phyloP scores from a whole-genome alignment of 768 basidiomycete species.

The Hygrophorus russula region DNA sequence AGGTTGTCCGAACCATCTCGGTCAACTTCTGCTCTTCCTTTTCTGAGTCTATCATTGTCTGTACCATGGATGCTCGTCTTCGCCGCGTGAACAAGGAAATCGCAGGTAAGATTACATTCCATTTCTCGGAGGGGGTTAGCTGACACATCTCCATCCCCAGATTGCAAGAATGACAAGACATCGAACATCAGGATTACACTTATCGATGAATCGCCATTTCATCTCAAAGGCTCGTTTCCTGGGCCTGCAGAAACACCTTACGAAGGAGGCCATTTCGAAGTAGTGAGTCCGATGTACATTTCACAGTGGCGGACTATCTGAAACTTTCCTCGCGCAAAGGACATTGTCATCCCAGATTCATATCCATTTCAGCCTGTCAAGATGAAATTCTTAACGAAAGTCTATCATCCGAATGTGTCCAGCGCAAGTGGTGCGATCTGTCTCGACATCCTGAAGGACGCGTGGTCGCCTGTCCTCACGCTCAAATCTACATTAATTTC shows the following conservation, averaged over 20 bases:
- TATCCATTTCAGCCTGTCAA: conserved; percentile 92
- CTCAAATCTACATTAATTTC: conserved; percentile 95
- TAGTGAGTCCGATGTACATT: conserved; percentile 43
- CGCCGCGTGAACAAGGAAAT: conserved; percentile 94
- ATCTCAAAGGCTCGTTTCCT: conserved; percentile 83
- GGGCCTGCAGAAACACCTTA: conserved; percentile 94
- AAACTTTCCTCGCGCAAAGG: conserved; percentile 31
- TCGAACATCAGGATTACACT: conserved; percentile 81
- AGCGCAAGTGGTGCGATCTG: conserved; percentile 94
- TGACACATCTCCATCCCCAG: conserved; percentile 25
- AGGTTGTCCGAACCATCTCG: no score
- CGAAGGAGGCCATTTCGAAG: conserved; percentile 82
- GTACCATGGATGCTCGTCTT: conserved; percentile 73
- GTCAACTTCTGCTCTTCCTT: no score
- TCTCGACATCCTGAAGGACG: conserved; percentile 78
- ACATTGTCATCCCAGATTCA: conserved; percentile 86
- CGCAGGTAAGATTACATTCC: conserved; percentile 37
- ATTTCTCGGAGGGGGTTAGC: neutral
- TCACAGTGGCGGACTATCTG: neutral
- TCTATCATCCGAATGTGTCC: conserved; percentile 93
- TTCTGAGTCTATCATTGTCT: no score
- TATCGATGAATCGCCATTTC: conserved; percentile 83
- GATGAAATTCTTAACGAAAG: conserved; percentile 97
- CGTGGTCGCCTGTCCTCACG: conserved; percentile 93
- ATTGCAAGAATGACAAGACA: conserved; percentile 92